phyloP scores from a whole-genome alignment of 2,329 filamentous ascomycete species.

The Fusarium cicatricum region DNA sequence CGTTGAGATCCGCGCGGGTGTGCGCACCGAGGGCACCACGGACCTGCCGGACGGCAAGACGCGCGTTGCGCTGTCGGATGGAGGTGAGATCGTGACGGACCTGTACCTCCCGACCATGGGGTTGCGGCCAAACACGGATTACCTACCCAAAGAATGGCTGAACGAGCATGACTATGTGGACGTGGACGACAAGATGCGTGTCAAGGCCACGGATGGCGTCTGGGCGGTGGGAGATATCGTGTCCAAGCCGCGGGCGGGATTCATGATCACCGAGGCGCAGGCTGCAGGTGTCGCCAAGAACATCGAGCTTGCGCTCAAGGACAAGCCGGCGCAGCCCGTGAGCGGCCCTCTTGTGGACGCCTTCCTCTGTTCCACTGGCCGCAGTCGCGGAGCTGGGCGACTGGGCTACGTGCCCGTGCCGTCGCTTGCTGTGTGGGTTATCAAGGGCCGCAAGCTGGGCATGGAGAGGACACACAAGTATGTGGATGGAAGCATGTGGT shows the following conservation, averaged over 20 bases:
- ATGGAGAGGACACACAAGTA: conserved; percentile 55
- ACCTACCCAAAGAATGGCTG: conserved; percentile 55
- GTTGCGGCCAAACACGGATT: conserved; percentile 63
- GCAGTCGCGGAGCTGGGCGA: conserved; percentile 59
- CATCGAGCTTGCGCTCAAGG: conserved; percentile 57
- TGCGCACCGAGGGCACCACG: conserved; percentile 51
- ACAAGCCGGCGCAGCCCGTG: conserved; percentile 53
- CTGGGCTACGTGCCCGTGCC: conserved; percentile 57
- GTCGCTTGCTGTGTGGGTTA: conserved; percentile 59
- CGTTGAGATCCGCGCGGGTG: conserved; percentile 56
- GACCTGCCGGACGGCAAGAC: conserved; percentile 54
- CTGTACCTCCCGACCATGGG: conserved; percentile 66
- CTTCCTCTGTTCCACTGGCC: conserved; percentile 58
- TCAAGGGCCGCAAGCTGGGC: conserved; percentile 62
- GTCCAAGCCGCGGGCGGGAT: conserved; percentile 61
- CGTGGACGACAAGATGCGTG: conserved; percentile 61
- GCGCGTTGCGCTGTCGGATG: conserved; percentile 56
- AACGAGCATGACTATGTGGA: conserved; percentile 55
- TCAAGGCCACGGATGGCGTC: conserved; percentile 53
- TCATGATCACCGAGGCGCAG: conserved; percentile 67
- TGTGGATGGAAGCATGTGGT: conserved; percentile 57
- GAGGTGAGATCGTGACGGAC: conserved; percentile 62
- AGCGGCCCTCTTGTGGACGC: conserved; percentile 60
- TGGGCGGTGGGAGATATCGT: conserved; percentile 65
- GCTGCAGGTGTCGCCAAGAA: conserved; percentile 63